These are phyloP conservation scores for Dictyostelium capitatum DNA, from an alignment of 78 protist genomes.

Conservation along the genomic window DNA sequence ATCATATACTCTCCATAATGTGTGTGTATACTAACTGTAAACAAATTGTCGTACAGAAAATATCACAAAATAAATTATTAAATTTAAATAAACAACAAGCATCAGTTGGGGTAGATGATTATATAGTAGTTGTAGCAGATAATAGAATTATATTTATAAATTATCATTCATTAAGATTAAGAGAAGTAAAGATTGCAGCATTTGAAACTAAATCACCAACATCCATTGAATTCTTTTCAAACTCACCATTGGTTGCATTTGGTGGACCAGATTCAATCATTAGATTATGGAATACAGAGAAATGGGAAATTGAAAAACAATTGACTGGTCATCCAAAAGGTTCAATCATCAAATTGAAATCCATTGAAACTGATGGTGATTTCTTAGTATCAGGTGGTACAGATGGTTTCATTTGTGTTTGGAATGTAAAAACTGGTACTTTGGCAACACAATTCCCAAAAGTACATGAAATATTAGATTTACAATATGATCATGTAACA, in stretches of 20 bases:
- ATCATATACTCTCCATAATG: background rate
- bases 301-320: conserved; percentile 78
- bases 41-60: background rate
- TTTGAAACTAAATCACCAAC: conserved; percentile 71
- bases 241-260: conserved; percentile 70
- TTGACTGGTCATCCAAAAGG: conserved; percentile 66
- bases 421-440: conserved; percentile 58
- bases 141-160: conserved; percentile 73
- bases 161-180: conserved; percentile 65
- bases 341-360: conserved; percentile 33
- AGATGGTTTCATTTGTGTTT: conserved; percentile 64
- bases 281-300: conserved; percentile 69
- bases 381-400: conserved; percentile 60
- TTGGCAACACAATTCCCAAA: conserved; percentile 53
- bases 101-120: conserved; percentile 58
- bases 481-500: conserved; percentile 39
- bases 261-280: conserved; percentile 57
- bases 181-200: conserved; percentile 64
- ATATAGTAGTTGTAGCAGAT: conserved; percentile 73
- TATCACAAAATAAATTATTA: conserved; percentile 36
- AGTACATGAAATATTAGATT: conserved; percentile 62
- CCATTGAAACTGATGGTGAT: conserved; percentile 49
- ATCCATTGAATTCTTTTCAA: conserved; percentile 67
- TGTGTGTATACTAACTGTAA: background rate
- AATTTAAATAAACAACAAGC: background rate